A percentile compares a stretch with the other conserved stretches of the same genome.
phyloP scores from a whole-genome alignment of 2,329 filamentous ascomycete genomes.

The Pseudocercospora macadamiae region DNA sequence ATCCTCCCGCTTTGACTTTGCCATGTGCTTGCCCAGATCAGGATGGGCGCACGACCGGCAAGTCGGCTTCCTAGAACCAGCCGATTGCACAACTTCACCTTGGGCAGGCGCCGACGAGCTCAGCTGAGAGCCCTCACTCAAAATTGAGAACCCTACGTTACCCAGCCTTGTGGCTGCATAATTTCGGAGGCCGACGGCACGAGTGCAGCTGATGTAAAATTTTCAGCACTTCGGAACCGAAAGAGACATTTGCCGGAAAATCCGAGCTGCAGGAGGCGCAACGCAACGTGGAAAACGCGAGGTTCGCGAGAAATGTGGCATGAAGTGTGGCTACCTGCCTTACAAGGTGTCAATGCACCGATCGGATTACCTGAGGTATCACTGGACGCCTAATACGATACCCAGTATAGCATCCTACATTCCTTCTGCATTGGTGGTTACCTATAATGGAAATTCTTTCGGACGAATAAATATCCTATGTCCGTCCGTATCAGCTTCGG shows the following conservation, averaged over 20 bases:
- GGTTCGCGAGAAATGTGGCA: background rate
- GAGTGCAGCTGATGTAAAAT: slow-evolving; percentile 6
- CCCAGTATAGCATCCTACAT: background rate
- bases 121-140: background rate
- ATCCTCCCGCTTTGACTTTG: slow-evolving; percentile 4
- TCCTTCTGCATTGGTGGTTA: background rate
- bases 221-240: slow-evolving; percentile 7
- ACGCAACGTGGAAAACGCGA: background rate
- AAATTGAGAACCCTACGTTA: background rate
- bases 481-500: background rate
- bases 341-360: background rate
- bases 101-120: background rate
- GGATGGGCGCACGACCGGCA: background rate
- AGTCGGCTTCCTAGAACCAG: background rate
- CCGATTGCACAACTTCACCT: slow-evolving; percentile 4
- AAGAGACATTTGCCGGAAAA: background rate
- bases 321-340: slow-evolving; percentile 8
- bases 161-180: slow-evolving; percentile 5
- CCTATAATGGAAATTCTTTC: slow-evolving; percentile 1
- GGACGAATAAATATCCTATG: background rate
- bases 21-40: slow-evolving; percentile 5
- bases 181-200: background rate
- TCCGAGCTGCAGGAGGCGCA: slow-evolving; percentile 7
- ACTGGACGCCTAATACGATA: slow-evolving; percentile 6
- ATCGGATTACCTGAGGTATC: background rate